Base-by-base conservation (phyloP, 257 asterid genomes). In the Rauvolfia tetraphylla region DNA sequence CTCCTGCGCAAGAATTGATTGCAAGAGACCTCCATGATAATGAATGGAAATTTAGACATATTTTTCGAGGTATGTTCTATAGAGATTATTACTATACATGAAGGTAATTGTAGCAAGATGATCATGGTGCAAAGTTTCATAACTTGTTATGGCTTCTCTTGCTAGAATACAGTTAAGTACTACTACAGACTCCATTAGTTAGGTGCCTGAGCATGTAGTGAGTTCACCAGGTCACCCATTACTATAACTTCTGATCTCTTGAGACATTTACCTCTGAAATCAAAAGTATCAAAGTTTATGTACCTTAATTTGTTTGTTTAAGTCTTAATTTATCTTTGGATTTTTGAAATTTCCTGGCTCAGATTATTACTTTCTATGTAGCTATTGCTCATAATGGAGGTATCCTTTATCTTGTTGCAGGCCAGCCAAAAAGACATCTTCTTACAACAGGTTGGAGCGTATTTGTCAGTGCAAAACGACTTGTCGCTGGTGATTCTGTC, bases 381-480 rank as follows among this genome's bases (percentile, higher is more conserved):
- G 41, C 20, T 20, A 41, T 68, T 41, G 31, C 72, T 38, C 18
- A 38, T 68, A 20, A 36, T 39, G 33, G 36, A 39, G 42, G 33
- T 38, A 0, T 72, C 49, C 48, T 58, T 38, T 61, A 46, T 73
- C 54, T 76, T 71, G 44, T 83, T 48, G 53, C 87, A 91, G 97
- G 97, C 79, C 97, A 91, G 88, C 97, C 97, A 38, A 91, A 91
- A 87, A 82, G 97, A 86, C 97, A 91, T 82, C 93, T 91, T 59
- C 95, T 91, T 49, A 91, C 97, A 25, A 89, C 97, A 7, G 97
- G 96, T 61, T 91, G 97, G 97, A 89, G 97, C 65, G 89, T 91
- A 58, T 91, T 91, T 73, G 93, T 91, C 79, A 91, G 90, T 75
- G 93, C 97, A 20, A 91, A 91, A 81, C 81, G 95, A 75, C 97